Conservation (phyloP, 2,329 filamentous ascomycete genomes). For the Dendrostoma leiphaemia region DNA sequence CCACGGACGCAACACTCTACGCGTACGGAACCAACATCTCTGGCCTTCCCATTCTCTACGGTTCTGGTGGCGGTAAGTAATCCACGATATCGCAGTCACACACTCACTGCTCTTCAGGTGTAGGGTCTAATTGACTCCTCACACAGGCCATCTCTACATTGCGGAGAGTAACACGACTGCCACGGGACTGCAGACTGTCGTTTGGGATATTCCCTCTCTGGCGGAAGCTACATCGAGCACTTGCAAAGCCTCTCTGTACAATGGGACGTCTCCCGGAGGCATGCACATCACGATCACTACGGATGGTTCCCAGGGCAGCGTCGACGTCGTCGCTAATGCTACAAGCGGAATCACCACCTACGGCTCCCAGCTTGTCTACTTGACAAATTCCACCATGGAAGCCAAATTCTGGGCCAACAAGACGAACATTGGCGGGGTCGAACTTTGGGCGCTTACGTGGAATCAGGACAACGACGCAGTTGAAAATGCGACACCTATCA, state of each 20-base stretch:
- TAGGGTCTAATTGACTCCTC: neutral
- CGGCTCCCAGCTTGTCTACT: constrained; percentile 9
- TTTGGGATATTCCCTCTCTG: constrained; percentile 4
- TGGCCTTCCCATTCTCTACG: constrained; percentile 2
- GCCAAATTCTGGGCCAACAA: constrained; percentile 12
- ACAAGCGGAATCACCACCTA: constrained; percentile 1
- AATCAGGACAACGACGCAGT: neutral
- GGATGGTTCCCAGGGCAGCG: neutral
- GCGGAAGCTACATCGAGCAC: neutral
- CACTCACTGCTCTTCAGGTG: neutral
- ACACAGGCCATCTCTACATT: constrained; percentile 2
- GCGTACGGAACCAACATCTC: constrained; percentile 12
- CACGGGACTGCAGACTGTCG: neutral
- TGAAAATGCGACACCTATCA: neutral
- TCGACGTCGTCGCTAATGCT: neutral
- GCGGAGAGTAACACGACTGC: neutral
- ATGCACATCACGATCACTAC: neutral
- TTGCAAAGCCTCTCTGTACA: neutral
- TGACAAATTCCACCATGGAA: neutral
- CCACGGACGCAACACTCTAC: constrained; percentile 14
- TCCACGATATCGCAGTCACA: neutral
- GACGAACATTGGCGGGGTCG: neutral
- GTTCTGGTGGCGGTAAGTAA: neutral
- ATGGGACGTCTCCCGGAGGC: neutral
- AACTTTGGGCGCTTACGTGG: constrained; percentile 2